Conservation (phyloP, 768 basidiomycete genomes). For the Gautieria morchelliformis region DNA sequence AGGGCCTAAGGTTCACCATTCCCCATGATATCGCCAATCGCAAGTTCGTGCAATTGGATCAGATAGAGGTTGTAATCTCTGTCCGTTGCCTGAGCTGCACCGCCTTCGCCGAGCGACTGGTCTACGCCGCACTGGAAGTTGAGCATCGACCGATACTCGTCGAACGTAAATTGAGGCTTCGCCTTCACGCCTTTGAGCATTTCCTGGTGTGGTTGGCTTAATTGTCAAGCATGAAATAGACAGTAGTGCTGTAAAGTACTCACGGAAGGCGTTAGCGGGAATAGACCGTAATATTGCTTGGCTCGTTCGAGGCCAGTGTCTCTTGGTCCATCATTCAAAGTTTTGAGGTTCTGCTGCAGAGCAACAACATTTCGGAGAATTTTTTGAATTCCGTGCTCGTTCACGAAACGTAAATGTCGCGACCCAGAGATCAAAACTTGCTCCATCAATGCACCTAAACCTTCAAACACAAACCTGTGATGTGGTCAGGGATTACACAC, state of each 20-base stretch:
- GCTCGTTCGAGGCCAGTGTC: constrained; percentile 67
- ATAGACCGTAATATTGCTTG: constrained; percentile 75
- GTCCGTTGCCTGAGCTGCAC: constrained; percentile 44
- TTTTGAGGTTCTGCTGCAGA: constrained; percentile 84
- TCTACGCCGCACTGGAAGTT: constrained; percentile 83
- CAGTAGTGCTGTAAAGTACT: constrained; percentile 11
- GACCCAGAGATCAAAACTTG: constrained; percentile 70
- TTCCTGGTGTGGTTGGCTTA: constrained; percentile 33
- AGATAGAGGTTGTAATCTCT: constrained; percentile 79
- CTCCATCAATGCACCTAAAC: constrained; percentile 79
- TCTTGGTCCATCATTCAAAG: constrained; percentile 49
- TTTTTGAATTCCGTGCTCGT: constrained; percentile 73
- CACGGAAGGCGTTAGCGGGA: constrained; percentile 66
- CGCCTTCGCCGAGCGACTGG: constrained; percentile 42
- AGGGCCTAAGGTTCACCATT: not conserved
- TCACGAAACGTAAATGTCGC: constrained; percentile 57
- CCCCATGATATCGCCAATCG: constrained; percentile 31
- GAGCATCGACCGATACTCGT: constrained; percentile 88
- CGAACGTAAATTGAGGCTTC: constrained; percentile 62
- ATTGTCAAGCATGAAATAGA: not conserved
- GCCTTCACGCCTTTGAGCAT: constrained; percentile 66
- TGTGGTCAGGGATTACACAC: constrained; percentile 6
- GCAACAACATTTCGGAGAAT: constrained; percentile 84
- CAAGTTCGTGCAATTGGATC: constrained; percentile 81
- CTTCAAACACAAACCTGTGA: constrained; percentile 76